Evolutionary conservation across 352 stramenopile genomes (phyloP).

Genomic region (Pythium phragmiticola): DNA sequence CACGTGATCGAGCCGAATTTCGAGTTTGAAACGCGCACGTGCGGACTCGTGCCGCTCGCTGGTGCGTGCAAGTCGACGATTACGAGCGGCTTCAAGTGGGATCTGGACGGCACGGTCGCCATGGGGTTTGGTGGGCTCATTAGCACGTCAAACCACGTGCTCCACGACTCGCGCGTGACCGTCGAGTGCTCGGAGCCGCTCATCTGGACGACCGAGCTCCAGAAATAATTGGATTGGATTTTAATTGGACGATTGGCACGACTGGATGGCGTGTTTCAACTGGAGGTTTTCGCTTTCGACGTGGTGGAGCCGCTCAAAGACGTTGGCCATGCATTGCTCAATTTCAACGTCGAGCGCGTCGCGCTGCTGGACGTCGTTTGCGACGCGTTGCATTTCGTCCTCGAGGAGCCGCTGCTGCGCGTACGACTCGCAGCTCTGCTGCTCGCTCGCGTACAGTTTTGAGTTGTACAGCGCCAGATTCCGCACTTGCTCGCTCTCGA

Average conservation of each 20-base stretch:
- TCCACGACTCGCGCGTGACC: conserved; percentile 56
- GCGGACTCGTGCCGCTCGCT: conserved; percentile 92
- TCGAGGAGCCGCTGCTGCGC: conserved; percentile 46
- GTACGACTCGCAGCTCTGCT: conserved; percentile 55
- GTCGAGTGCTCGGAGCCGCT: conserved; percentile 76
- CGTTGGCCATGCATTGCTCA: conserved; percentile 51
- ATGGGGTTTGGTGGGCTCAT: conserved; percentile 81
- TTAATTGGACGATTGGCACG: neutral
- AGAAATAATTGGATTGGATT: conserved; percentile 27
- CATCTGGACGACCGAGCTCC: conserved; percentile 89
- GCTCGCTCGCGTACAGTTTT: conserved; percentile 51
- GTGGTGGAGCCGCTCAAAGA: conserved; percentile 54
- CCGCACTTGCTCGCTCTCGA: conserved; percentile 39
- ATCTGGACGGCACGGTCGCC: conserved; percentile 54
- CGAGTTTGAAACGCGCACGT: conserved; percentile 90
- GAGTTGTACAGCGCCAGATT: conserved; percentile 43
- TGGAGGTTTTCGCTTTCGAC: conserved; percentile 50
- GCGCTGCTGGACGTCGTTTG: conserved; percentile 40
- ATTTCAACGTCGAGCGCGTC: conserved; percentile 51
- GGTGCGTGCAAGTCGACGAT: conserved; percentile 71
- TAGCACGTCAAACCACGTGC: conserved; percentile 78
- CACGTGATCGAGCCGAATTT: conserved; percentile 85
- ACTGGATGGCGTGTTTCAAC: conserved; percentile 24
- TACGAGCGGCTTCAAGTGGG: conserved; percentile 91
- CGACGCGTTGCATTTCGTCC: conserved; percentile 41